Conservation (phyloP, 2,329 filamentous ascomycete species). For the Colletotrichum destructivum region DNA sequence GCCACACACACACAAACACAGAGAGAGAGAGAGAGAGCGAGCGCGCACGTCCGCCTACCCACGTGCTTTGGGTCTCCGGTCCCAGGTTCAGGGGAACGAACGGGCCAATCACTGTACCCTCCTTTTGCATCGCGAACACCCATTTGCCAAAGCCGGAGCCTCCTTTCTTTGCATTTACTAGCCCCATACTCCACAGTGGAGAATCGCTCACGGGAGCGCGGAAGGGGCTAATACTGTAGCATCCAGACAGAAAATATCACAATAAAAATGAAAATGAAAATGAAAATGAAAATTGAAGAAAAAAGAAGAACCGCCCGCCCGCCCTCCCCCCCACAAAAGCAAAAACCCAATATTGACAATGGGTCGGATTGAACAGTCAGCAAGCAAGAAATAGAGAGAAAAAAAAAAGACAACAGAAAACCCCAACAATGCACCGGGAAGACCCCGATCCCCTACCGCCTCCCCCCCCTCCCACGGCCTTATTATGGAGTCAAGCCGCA, state of each 20-base stretch:
- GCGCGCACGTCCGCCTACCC: not conserved
- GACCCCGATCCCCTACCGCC: not conserved
- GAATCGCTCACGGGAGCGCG: not conserved
- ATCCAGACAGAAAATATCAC: too few relatives aligned
- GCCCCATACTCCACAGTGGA: not conserved
- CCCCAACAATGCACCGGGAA: constrained; percentile 2
- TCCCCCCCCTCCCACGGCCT: constrained; percentile 3
- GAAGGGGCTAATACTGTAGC: not conserved
- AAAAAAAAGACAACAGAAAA: not conserved
- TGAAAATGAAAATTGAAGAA: too few relatives aligned
- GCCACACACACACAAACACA: not conserved
- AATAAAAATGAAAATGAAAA: not conserved
- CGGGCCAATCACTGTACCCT: constrained; percentile 6
- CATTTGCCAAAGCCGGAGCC: not conserved
- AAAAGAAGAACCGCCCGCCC: too few relatives aligned
- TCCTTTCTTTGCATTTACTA: not conserved
- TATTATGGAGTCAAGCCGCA: constrained; percentile 13
- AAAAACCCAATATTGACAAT: not conserved
- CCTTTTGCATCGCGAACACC: too few relatives aligned
- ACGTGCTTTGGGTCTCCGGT: constrained; percentile 1
- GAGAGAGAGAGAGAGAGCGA: not conserved
- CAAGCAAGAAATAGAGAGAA: not conserved
- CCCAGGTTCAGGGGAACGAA: not conserved
- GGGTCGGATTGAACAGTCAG: not conserved
- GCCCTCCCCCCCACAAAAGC: too few relatives aligned